These are phyloP conservation scores for Cyphellophora attinorum DNA, from an alignment of 2,329 filamentous ascomycete genomes.

Conservation along the genomic window DNA sequence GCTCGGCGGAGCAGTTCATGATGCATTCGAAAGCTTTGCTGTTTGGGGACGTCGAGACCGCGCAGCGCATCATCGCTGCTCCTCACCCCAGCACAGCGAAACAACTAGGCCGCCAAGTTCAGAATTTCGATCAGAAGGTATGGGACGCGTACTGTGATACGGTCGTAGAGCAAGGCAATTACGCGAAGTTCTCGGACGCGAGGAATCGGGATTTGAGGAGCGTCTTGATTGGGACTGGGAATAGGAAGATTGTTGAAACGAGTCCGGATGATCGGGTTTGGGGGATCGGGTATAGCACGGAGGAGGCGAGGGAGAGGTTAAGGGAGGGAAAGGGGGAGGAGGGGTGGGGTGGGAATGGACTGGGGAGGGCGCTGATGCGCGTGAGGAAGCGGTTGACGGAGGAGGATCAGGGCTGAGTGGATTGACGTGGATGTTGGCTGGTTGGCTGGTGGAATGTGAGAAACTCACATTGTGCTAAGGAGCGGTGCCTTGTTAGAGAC, in stretches of 20 bases:
- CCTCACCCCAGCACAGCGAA: constrained; percentile 14
- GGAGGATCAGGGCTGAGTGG: no score
- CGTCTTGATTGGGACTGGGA: constrained; percentile 22
- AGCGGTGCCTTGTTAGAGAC: no score
- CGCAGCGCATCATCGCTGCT: constrained; percentile 18
- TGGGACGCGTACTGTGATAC: constrained; percentile 21
- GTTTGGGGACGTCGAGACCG: constrained; percentile 21
- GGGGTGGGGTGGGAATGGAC: constrained; percentile 24
- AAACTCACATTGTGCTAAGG: no score
- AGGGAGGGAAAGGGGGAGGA: constrained; percentile 18
- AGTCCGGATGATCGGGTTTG: constrained; percentile 27
- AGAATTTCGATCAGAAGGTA: constrained; percentile 21
- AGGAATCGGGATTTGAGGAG: constrained; percentile 19
- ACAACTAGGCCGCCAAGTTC: constrained; percentile 23
- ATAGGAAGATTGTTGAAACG: constrained; percentile 24
- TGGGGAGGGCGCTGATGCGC: constrained; percentile 25
- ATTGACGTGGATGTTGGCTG: no score
- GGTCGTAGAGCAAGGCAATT: constrained; percentile 24
- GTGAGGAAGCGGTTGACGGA: constrained; percentile 19
- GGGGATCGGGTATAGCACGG: constrained; percentile 25
- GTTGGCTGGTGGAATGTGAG: no score
- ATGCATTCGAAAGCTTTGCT: constrained; percentile 27
- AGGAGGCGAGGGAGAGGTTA: no score
- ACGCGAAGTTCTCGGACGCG: constrained; percentile 25
- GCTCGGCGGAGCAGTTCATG: constrained; percentile 19